These are phyloP conservation scores for Magnaporthiopsis rhizophila DNA, from an alignment of 2,329 filamentous ascomycete genomes.

Conservation along the genomic window DNA sequence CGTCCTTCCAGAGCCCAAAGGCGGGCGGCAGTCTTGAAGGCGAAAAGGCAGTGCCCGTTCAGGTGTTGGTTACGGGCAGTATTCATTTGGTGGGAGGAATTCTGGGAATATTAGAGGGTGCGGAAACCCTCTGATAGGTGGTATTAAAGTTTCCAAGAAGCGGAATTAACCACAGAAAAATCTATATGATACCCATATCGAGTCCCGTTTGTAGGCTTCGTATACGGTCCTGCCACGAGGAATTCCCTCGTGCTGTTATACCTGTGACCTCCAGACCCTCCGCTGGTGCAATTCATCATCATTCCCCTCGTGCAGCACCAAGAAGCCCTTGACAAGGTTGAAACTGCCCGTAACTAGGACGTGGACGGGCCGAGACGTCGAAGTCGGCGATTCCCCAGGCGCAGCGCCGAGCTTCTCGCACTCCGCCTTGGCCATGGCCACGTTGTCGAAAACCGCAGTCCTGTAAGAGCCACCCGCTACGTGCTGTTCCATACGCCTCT, in stretches of 20 bases:
- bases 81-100: conserved; percentile 54
- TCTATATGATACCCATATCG: not conserved
- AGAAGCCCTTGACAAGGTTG: conserved; percentile 32
- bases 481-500: not conserved
- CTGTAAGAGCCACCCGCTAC: not conserved
- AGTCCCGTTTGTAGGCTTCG: not conserved
- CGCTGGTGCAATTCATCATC: not conserved
- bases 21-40: conserved; percentile 8
- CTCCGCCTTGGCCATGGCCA: not conserved
- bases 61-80: conserved; percentile 49
- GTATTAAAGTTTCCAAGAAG: too few relatives aligned
- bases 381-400: not conserved
- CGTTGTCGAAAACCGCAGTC: not conserved
- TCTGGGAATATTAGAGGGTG: conserved; percentile 36
- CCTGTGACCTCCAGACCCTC: not conserved
- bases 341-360: conserved; percentile 39
- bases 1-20: not conserved
- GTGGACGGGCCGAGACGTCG: conserved; percentile 10
- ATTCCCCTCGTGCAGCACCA: not conserved
- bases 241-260: not conserved
- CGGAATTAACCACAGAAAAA: too few relatives aligned
- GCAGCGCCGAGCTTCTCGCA: not conserved
- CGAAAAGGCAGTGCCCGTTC: conserved; percentile 15
- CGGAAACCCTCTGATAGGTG: conserved; percentile 9
- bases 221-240: not conserved